phyloP scores from a whole-genome alignment of 208 protist species.

The Acanthamoeba lenticulata region DNA sequence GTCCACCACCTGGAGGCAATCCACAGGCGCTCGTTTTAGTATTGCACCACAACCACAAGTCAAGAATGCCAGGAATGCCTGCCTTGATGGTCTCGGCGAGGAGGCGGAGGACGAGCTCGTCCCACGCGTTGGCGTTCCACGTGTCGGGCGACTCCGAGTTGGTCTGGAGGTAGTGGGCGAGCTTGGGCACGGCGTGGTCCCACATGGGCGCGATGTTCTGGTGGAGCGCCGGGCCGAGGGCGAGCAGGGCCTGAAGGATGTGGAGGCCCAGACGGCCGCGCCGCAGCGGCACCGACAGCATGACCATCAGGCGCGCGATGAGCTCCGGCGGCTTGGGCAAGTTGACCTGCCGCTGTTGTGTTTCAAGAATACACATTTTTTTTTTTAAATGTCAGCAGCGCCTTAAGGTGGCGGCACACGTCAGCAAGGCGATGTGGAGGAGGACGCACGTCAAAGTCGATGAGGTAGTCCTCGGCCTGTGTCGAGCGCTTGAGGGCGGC shows the following conservation, averaged over 20 bases:
- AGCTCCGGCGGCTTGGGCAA: constrained; percentile 79
- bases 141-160: not conserved
- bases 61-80: too few species aligned
- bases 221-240: constrained; percentile 74
- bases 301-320: constrained; percentile 75
- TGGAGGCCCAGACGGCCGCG: constrained; percentile 48
- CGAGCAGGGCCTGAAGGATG: constrained; percentile 68
- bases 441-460: constrained; percentile 79
- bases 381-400: too few species aligned
- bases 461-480: constrained; percentile 72
- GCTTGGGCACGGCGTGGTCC: constrained; percentile 80
- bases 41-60: too few species aligned
- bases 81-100: constrained; percentile 77
- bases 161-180: constrained; percentile 68
- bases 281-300: constrained; percentile 63
- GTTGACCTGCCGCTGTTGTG: constrained; percentile 69
- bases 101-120: constrained; percentile 77
- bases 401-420: not conserved
- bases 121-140: constrained; percentile 74
- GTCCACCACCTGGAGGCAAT: not conserved
- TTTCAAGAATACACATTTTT: not conserved
- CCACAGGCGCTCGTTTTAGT: too few species aligned
- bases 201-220: constrained; percentile 78
- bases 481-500: constrained; percentile 58
- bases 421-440: not conserved